These are phyloP conservation scores for Xanthoconium stramineum DNA, from an alignment of 768 basidiomycete species.

Conservation along the genomic window DNA sequence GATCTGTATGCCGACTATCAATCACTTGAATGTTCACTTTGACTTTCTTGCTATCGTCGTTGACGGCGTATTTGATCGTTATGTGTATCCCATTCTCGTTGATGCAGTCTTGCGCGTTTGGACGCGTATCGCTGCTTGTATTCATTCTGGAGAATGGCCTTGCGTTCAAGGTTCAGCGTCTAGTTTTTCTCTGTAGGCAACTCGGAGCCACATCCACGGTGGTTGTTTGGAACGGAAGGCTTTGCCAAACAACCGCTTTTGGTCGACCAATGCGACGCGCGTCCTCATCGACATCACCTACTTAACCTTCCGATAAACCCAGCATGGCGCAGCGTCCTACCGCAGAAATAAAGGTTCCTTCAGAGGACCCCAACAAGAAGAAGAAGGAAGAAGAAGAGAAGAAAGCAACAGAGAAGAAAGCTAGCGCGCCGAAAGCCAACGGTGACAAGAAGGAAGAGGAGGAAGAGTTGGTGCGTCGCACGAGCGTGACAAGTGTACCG, in stretches of 20 bases:
- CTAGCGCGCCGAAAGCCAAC: slow-evolving; percentile 53
- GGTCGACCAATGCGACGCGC: slow-evolving; percentile 27
- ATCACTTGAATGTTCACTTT: slow-evolving; percentile 52
- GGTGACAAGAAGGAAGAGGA: slow-evolving; percentile 61
- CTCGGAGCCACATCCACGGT: not conserved
- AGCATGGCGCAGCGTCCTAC: slow-evolving; percentile 59
- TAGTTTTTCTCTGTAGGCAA: slow-evolving; percentile 14
- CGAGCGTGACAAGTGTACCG: slow-evolving; percentile 9
- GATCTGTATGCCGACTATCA: slow-evolving; percentile 47
- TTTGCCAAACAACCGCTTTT: slow-evolving; percentile 32
- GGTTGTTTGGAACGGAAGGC: slow-evolving; percentile 33
- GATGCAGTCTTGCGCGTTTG: slow-evolving; percentile 60
- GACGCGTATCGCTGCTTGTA: slow-evolving; percentile 49
- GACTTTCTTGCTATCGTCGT: slow-evolving; percentile 93
- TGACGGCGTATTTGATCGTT: slow-evolving; percentile 76
- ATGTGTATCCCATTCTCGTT: slow-evolving; percentile 87
- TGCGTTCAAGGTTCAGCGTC: slow-evolving; percentile 15
- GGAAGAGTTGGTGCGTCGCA: slow-evolving; percentile 68
- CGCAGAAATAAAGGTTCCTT: slow-evolving; percentile 58
- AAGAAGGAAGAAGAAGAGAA: slow-evolving; percentile 40
- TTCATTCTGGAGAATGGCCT: slow-evolving; percentile 9
- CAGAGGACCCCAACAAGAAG: slow-evolving; percentile 77
- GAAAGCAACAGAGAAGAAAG: slow-evolving; percentile 44
- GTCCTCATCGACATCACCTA: slow-evolving; percentile 20
- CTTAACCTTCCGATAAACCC: slow-evolving; percentile 9